These are phyloP conservation scores for Oehlia diaphana DNA, from an alignment of 192 early-diverging fungal species.

Conservation along the genomic window DNA sequence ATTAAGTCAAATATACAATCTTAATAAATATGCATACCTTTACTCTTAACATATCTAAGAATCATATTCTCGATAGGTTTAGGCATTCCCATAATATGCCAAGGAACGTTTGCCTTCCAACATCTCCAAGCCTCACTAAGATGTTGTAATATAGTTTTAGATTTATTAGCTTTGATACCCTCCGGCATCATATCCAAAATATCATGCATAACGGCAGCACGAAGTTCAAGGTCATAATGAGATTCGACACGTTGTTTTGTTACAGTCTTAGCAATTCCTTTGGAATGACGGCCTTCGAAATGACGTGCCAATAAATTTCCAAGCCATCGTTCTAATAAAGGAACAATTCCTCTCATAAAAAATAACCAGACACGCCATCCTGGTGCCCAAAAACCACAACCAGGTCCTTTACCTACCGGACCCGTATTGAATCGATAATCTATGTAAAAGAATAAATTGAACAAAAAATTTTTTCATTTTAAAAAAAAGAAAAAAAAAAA, in stretches of 20 bases:
- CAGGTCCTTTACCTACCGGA: conserved; percentile 96
- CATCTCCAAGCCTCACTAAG: conserved; percentile 92
- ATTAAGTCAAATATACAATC: no score
- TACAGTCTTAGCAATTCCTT: conserved; percentile 97
- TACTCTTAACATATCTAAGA: conserved; percentile 96
- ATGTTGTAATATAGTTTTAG: conserved; percentile 93
- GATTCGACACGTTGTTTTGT: conserved; percentile 99
- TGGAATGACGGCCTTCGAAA: conserved; percentile 96
- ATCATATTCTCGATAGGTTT: conserved; percentile 99
- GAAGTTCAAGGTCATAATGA: conserved; percentile 96
- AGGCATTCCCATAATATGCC: conserved; percentile 99
- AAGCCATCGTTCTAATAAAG: conserved; percentile 96
- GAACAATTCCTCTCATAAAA: conserved; percentile 98
- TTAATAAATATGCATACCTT: conserved; percentile 34
- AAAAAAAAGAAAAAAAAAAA: no score
- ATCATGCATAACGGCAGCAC: conserved; percentile 98
- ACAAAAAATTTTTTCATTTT: no score
- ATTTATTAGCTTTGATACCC: conserved; percentile 96
- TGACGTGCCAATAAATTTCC: conserved; percentile 98
- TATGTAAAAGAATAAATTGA: background rate
- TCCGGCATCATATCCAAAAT: conserved; percentile 99
- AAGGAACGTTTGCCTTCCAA: conserved; percentile 99
- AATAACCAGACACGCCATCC: conserved; percentile 99
- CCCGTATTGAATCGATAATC: conserved; percentile 95
- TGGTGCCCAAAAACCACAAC: conserved; percentile 98